phyloP scores from a whole-genome alignment of 1,139 yeast species.

The Yamadazyma pseudoaaseri region DNA sequence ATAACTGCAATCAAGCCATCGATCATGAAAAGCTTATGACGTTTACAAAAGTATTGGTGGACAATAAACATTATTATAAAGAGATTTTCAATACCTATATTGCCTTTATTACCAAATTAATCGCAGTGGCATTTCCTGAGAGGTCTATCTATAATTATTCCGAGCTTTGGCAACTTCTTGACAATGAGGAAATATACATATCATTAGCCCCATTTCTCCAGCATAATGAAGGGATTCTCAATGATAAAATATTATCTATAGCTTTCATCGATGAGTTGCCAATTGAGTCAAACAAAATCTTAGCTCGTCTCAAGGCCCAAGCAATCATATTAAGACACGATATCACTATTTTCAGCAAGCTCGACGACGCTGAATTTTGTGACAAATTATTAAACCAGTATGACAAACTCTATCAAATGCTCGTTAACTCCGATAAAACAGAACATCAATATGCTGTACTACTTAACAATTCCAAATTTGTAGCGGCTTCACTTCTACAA shows the following conservation, averaged over 20 bases:
- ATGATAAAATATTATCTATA: slow-evolving; percentile 6
- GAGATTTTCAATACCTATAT: slow-evolving; percentile 29
- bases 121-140: slow-evolving; percentile 15
- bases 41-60: slow-evolving; percentile 30
- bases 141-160: slow-evolving; percentile 13
- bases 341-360: background rate
- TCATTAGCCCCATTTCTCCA: slow-evolving; percentile 7
- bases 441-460: slow-evolving; percentile 19
- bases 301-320: slow-evolving; percentile 13
- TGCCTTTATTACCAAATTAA: slow-evolving; percentile 32
- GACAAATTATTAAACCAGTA: slow-evolving; percentile 6
- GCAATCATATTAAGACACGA: slow-evolving; percentile 10
- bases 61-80: slow-evolving; percentile 36
- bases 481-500: slow-evolving; percentile 25
- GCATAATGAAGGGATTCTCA: slow-evolving; percentile 5
- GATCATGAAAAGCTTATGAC: slow-evolving; percentile 15
- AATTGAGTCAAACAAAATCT: slow-evolving; percentile 10
- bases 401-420: slow-evolving; percentile 9
- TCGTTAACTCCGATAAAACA: slow-evolving; percentile 7
- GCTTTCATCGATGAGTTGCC: slow-evolving; percentile 13
- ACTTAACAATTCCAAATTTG: slow-evolving; percentile 33
- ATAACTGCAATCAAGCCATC: slow-evolving; percentile 8
- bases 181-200: slow-evolving; percentile 11
- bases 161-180: slow-evolving; percentile 19
- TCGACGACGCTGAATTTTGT: slow-evolving; percentile 1